Percentiles rank a stretch among this genome's conserved stretches.
Evolutionary conservation across 2,329 filamentous ascomycete genomes (phyloP).

Genomic region (Ophiostoma himal-ulmi): DNA sequence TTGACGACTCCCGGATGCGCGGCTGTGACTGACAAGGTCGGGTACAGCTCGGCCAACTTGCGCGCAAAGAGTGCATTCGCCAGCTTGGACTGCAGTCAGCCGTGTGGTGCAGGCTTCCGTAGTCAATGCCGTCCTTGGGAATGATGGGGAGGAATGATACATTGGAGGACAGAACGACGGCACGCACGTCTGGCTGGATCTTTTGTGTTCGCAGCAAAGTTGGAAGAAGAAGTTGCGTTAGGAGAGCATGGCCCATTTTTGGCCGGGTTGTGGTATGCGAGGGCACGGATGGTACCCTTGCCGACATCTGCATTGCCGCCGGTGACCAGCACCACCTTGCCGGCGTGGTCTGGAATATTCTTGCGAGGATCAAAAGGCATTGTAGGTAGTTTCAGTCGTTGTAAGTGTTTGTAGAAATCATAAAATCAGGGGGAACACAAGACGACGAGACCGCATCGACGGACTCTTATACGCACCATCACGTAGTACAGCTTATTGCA

Average conservation of each 20-base stretch:
- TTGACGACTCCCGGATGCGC: conserved; percentile 16
- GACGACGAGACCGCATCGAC: background rate
- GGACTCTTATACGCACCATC: background rate
- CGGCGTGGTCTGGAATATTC: conserved; percentile 36
- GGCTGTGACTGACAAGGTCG: conserved; percentile 28
- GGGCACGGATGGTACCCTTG: conserved; percentile 36
- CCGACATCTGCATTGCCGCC: conserved; percentile 41
- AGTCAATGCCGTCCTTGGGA: conserved; percentile 1
- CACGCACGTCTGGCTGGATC: conserved; percentile 11
- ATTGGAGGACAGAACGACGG: conserved; percentile 9
- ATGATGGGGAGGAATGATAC: background rate
- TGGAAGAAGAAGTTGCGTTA: conserved; percentile 36
- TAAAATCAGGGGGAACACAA: background rate
- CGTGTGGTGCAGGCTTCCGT: conserved; percentile 23
- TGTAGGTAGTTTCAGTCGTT: background rate
- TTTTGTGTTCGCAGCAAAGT: conserved; percentile 24
- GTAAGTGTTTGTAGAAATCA: background rate
- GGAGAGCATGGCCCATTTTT: conserved; percentile 44
- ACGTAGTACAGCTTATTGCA: background rate
- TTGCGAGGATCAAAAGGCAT: background rate
- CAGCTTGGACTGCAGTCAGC: conserved; percentile 33
- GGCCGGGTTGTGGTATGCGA: conserved; percentile 41
- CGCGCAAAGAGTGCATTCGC: conserved; percentile 33
- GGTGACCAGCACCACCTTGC: conserved; percentile 40
- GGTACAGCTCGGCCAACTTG: conserved; percentile 31